These are phyloP conservation scores for Aspergillus cavernicola DNA, from an alignment of 495 filamentous ascomycete species.

Conservation along the genomic window DNA sequence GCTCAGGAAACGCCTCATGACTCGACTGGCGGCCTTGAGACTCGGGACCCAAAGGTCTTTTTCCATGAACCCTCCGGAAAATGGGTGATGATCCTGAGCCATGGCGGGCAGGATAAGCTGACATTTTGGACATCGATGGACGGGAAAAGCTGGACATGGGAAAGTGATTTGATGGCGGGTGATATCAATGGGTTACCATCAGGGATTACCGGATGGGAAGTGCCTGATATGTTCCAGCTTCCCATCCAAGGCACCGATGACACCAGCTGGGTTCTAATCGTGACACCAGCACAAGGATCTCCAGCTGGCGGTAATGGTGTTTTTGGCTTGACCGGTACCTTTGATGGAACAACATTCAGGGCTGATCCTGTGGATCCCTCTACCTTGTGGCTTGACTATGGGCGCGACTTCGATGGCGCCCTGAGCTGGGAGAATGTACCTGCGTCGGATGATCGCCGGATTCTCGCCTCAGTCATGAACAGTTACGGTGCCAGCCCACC, in stretches of 20 bases:
- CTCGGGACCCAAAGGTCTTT: conserved; percentile 12
- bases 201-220: conserved; percentile 7
- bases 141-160: conserved; percentile 8
- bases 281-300: conserved; percentile 2
- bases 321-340: conserved; percentile 6
- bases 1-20: conserved; percentile 9
- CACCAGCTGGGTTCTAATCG: conserved; percentile 8
- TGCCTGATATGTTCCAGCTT: conserved; percentile 12
- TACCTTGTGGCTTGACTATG: conserved; percentile 8
- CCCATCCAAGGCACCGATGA: conserved; percentile 2
- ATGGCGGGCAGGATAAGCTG: conserved; percentile 9
- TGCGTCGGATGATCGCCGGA: neutral
- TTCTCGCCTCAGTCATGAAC: conserved; percentile 6
- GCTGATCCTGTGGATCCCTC: conserved; percentile 1
- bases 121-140: conserved; percentile 8
- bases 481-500: conserved; percentile 10
- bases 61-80: conserved; percentile 1
- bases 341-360: conserved; percentile 1
- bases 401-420: conserved; percentile 12
- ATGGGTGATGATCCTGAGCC: conserved; percentile 11
- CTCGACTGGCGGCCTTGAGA: conserved; percentile 1
- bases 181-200: neutral
- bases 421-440: conserved; percentile 11
- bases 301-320: conserved; percentile 12
- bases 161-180: neutral